Conservation (phyloP, 108 stramenopile species). For the Bacterosira constricta region DNA sequence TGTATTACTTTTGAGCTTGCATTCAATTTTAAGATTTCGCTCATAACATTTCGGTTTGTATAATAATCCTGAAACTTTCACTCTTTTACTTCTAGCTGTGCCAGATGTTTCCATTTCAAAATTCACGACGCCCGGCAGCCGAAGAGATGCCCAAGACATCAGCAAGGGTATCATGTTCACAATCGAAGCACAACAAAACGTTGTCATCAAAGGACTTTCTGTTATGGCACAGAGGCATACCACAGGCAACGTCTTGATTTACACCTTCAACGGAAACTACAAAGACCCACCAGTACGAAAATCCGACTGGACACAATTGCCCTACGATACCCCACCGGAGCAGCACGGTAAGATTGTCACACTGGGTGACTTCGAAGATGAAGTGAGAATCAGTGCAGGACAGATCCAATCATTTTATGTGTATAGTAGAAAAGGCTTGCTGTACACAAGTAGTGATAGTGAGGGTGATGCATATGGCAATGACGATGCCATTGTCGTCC, state of each 20-base stretch:
- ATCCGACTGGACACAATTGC: neutral
- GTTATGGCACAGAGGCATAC: neutral
- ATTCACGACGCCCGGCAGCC: neutral
- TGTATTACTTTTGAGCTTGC: too few species aligned
- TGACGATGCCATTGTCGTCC: neutral
- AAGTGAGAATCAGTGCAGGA: neutral
- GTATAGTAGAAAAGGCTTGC: neutral
- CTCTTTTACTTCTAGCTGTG: neutral
- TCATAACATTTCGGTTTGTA: neutral
- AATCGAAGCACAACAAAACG: neutral
- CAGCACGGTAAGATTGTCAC: neutral
- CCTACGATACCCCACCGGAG: neutral
- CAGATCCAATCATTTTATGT: slow-evolving; percentile 5
- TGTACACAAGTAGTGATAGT: neutral
- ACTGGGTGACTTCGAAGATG: neutral
- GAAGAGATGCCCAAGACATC: neutral
- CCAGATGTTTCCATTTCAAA: neutral
- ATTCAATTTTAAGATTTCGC: too few species aligned
- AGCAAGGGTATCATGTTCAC: slow-evolving; percentile 1
- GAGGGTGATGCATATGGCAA: neutral
- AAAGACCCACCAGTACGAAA: neutral
- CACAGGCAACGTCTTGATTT: neutral
- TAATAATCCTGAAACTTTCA: neutral
- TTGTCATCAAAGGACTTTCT: neutral
- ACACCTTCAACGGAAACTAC: neutral